These are phyloP conservation scores for Rhynchosporium graminicola DNA, from an alignment of 2,329 filamentous ascomycete genomes.

Conservation along the genomic window DNA sequence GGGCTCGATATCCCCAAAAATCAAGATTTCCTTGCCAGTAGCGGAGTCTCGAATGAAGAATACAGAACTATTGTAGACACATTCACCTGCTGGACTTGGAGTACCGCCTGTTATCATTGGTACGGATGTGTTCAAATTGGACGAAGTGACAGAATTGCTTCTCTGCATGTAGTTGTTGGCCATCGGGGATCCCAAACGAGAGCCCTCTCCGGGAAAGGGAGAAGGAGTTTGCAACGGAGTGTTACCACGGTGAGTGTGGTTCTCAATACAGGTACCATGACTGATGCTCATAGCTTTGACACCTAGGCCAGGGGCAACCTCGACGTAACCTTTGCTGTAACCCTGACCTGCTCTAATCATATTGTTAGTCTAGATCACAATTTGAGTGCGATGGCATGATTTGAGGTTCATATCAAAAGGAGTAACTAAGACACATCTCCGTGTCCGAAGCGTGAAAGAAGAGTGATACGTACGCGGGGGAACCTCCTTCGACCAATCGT, in stretches of 20 bases:
- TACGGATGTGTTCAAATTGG: background rate
- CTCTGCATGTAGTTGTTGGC: background rate
- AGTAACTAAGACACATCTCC: no score
- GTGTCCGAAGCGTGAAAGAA: no score
- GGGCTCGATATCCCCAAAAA: constrained; percentile 95
- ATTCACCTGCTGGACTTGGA: constrained; percentile 42
- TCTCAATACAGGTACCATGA: constrained; percentile 85
- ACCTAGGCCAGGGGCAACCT: constrained; percentile 85
- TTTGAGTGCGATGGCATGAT: no score
- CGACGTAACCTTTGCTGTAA: constrained; percentile 78
- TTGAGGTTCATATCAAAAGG: no score
- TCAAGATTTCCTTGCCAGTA: constrained; percentile 75
- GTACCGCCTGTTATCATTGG: background rate
- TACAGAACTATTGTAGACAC: constrained; percentile 84
- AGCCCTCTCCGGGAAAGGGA: constrained; percentile 4
- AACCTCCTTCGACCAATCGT: constrained; percentile 84
- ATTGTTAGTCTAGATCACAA: no score
- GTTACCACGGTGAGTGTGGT: constrained; percentile 65
- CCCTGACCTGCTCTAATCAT: constrained; percentile 65
- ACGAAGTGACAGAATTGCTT: background rate
- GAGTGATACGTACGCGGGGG: constrained; percentile 54
- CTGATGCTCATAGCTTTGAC: constrained; percentile 85
- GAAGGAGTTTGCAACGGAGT: constrained; percentile 1
- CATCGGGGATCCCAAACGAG: constrained; percentile 1
- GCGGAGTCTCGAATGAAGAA: constrained; percentile 84